Base-by-base conservation (phyloP, 768 basidiomycete species). In the Rubroboletus pulcherrimus region DNA sequence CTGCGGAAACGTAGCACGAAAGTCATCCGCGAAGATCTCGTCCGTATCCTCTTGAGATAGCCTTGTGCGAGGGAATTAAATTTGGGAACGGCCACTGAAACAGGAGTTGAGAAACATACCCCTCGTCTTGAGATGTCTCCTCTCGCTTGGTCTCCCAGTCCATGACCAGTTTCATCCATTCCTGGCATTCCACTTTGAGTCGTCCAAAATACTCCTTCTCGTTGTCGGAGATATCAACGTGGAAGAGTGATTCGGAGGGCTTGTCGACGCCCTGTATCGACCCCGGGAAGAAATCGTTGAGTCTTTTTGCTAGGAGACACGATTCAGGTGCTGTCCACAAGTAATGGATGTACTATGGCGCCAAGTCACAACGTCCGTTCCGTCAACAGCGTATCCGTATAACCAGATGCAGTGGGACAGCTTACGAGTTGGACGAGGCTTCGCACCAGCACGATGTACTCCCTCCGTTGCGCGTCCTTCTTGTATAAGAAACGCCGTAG, bases 281-380 rank as follows among this genome's bases (percentile, higher is more conserved):
- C 7, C 65, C 66, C 8, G 69, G 71, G 37, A 71, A 72, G 43
- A 67, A 63, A 49, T 71, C 61, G 5, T 67, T 63, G 31, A 71
- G 53, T 21, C 51, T 46, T 37, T 55, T 55, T 17, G 42, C 48
- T 0, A 71, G 41, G 9, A 69, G 51, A 53, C 57, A 67, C 29
- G 65, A 64, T 41, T 71, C 71, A 5, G 67, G 63, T 10, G 67
- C 56, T 1, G 62, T 62, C 69, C 63, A 62, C 53, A 71, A 51
- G 46, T 71, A 62, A 53, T 72, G 62, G 1, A 72, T 54, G 21
- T 72, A 61, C 69, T 71, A 41, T 6, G 14, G 5, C 29, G 11
- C 34, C n/a, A 38, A 41, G 14, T 21, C 42, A 35, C 43, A 5
- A 24, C 7, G 19, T 29, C 9, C 38, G 8, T 29, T 39, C 8